Conservation (phyloP, 2,329 filamentous ascomycete species). For the Corinectria fuckeliana region DNA sequence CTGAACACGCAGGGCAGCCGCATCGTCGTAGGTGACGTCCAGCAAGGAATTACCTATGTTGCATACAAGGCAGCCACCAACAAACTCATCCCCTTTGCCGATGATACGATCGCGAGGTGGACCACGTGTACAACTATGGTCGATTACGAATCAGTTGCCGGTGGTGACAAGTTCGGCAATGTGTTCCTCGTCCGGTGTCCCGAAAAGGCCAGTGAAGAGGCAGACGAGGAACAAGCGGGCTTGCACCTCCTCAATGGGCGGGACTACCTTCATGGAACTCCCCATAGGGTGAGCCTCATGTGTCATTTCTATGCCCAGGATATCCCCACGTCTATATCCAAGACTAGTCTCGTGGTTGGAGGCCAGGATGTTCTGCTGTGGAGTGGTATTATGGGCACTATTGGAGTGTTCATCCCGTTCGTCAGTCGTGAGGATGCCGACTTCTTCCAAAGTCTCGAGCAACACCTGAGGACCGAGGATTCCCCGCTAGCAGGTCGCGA, state of each 20-base stretch:
- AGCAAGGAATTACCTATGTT: constrained; percentile 89
- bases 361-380: constrained; percentile 91
- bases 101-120: constrained; percentile 90
- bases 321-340: constrained; percentile 87
- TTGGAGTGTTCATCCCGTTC: constrained; percentile 93
- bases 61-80: constrained; percentile 95
- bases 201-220: constrained; percentile 82
- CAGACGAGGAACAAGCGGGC: constrained; percentile 90
- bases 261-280: constrained; percentile 86
- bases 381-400: constrained; percentile 92
- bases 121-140: constrained; percentile 92
- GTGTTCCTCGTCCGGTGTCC: constrained; percentile 91
- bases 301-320: constrained; percentile 92
- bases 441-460: constrained; percentile 95
- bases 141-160: constrained; percentile 94
- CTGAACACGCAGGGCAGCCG: constrained; percentile 90
- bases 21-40: constrained; percentile 90
- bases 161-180: constrained; percentile 98
- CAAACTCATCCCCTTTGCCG: constrained; percentile 88
- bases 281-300: constrained; percentile 84
- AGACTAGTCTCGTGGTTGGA: constrained; percentile 87
- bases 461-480: constrained; percentile 85
- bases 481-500: constrained; percentile 89
- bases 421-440: constrained; percentile 91
- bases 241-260: constrained; percentile 91